Conservation (phyloP, 148 eudicot species). For the Nyssa sinensis region DNA sequence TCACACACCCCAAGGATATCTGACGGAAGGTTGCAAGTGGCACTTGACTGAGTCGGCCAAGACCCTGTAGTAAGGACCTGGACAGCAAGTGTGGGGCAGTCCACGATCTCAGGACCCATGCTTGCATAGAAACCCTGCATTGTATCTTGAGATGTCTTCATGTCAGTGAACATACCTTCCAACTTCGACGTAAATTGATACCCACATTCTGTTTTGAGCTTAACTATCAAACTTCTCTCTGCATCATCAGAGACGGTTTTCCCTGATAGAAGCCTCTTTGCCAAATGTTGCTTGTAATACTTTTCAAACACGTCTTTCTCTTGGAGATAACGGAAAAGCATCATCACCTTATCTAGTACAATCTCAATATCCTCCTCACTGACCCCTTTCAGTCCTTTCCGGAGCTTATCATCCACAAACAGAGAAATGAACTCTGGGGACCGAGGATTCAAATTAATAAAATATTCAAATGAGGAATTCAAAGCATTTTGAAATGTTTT, state of each 20-base stretch:
- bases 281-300: conserved; percentile 73
- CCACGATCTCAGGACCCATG: conserved; percentile 49
- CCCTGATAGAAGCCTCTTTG: conserved; percentile 64
- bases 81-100: conserved; percentile 52
- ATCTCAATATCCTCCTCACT: conserved; percentile 66
- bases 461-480: conserved; percentile 71
- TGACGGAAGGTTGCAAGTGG: conserved; percentile 60
- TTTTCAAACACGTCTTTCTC: conserved; percentile 76
- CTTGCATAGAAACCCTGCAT: conserved; percentile 60
- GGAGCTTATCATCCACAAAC: conserved; percentile 75
- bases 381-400: conserved; percentile 69
- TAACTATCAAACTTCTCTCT: conserved; percentile 68
- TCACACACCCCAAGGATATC: conserved; percentile 62
- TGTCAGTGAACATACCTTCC: conserved; percentile 76
- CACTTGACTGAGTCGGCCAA: conserved; percentile 66
- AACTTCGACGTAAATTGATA: conserved; percentile 66
- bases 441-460: conserved; percentile 63
- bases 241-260: conserved; percentile 73
- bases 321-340: conserved; percentile 64
- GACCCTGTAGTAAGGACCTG: conserved; percentile 71
- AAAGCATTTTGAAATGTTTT: conserved; percentile 70
- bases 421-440: conserved; percentile 71
- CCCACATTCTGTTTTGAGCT: conserved; percentile 78
- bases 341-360: conserved; percentile 76
- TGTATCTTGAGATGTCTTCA: conserved; percentile 71